Conservation (phyloP, 768 basidiomycete species). For the Dacryopinax spathularia region DNA sequence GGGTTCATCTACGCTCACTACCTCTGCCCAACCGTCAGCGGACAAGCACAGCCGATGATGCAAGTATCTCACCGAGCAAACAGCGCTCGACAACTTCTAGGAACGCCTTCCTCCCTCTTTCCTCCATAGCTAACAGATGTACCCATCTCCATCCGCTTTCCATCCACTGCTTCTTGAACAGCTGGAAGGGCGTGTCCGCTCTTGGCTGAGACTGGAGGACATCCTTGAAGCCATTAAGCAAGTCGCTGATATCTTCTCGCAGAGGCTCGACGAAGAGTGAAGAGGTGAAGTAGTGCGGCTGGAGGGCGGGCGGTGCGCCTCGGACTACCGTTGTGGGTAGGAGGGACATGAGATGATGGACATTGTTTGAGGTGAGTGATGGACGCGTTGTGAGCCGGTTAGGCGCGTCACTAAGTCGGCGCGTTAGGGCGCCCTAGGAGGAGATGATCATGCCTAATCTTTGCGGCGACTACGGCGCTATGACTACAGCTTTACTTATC, state of each 20-base stretch:
- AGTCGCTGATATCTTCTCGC: conserved; percentile 44
- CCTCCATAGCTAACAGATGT: conserved; percentile 60
- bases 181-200: conserved; percentile 37
- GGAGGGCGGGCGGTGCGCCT: conserved; percentile 44
- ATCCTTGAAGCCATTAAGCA: conserved; percentile 42
- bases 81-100: conserved; percentile 44
- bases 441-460: too few relatives aligned
- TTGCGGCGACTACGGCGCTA: too few relatives aligned
- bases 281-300: conserved; percentile 67
- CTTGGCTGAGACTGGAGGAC: conserved; percentile 27
- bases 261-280: conserved; percentile 53
- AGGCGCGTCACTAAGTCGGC: too few relatives aligned
- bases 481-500: neutral
- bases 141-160: conserved; percentile 58
- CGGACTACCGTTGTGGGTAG: conserved; percentile 41
- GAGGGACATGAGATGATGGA: conserved; percentile 26
- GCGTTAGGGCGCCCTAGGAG: too few relatives aligned
- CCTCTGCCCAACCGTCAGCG: conserved; percentile 32
- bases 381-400: neutral
- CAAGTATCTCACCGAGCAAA: conserved; percentile 42
- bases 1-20: conserved; percentile 36
- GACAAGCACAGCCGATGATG: neutral
- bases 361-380: neutral
- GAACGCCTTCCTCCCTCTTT: conserved; percentile 48
- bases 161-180: conserved; percentile 60